Percentiles rank a stretch among this genome's conserved stretches.
Evolutionary conservation across 148 eudicot genomes (phyloP).

Genomic region (Cornus florida): DNA sequence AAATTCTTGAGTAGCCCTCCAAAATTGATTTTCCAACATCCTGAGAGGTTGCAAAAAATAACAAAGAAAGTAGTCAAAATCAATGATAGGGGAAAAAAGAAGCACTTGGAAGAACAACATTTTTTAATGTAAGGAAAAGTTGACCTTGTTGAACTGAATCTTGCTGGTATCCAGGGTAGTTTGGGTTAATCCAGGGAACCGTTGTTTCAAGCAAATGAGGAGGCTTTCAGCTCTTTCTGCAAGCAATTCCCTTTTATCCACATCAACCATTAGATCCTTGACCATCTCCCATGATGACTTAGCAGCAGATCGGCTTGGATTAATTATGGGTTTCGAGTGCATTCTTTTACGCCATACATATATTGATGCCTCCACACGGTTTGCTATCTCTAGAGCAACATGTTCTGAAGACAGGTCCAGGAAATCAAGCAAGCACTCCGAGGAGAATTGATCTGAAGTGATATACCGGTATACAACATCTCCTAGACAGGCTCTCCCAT

Average conservation of each 20-base stretch:
- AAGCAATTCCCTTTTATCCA: conserved; percentile 60
- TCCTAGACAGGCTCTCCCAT: conserved; percentile 75
- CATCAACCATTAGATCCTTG: conserved; percentile 69
- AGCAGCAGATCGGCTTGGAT: conserved; percentile 46
- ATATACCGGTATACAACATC: conserved; percentile 70
- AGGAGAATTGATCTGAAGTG: conserved; percentile 71
- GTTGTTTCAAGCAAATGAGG: conserved; percentile 65
- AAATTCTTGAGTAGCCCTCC: conserved; percentile 97
- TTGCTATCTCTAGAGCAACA: conserved; percentile 72
- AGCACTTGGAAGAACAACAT: not conserved
- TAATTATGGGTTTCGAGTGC: conserved; percentile 40
- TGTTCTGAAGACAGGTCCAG: conserved; percentile 67
- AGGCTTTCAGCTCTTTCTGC: conserved; percentile 82
- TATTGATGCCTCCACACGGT: conserved; percentile 81
- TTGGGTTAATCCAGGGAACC: conserved; percentile 80
- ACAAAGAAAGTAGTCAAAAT: not conserved
- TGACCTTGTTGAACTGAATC: conserved; percentile 84
- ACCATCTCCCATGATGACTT: conserved; percentile 86
- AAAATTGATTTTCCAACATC: conserved; percentile 89
- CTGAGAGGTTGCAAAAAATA: conserved; percentile 32
- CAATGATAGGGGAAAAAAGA: not conserved
- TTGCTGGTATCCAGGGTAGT: conserved; percentile 74
- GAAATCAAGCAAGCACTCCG: conserved; percentile 74
- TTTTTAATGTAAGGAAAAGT: not conserved
- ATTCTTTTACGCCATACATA: conserved; percentile 62